Base-by-base conservation (phyloP, 331 rosid species). In the Quercus phellos region DNA sequence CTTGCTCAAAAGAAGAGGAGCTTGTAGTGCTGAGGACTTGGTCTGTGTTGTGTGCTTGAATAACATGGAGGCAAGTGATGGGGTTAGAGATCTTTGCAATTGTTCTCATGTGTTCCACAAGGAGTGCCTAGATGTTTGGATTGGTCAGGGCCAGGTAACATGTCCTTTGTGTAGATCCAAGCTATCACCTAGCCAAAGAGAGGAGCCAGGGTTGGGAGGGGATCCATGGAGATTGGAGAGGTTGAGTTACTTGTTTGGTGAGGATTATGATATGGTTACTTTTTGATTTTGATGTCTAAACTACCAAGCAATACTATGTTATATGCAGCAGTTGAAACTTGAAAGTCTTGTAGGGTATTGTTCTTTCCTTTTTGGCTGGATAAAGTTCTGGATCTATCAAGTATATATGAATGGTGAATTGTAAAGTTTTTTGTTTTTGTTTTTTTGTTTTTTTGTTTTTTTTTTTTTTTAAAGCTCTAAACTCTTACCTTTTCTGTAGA, bases 151-250 rank as follows among this genome's bases (percentile, higher is more conserved):
- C 32, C 83, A 78, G 6, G 50, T 2, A 0, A 70, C 75, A 17
- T 81, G 88, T 12, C 85, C 87, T 74, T 69, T 84, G 3, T 84
- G 88, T 19, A 70, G 83, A 63, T 77, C 88, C 4, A 74, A 55
- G 68, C 64, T 84, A 0, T 46, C 74, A 26, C 55, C 79, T 4
- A 9, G 13, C 55, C 19, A 4, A 11, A 4, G 10, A 42, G 11
- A 5, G 50, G 32, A 21, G 17, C 19, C 21, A 21, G 5, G 1
- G 4, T 4, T 19, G 30, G 66, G 71, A 75, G 43, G 6, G 0
- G 81, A 83, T 76, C 76, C 76, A 56, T 79, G 87, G 87, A 70
- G 84, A 46, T 11, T 27, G 29, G 77, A 80, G 71, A 68, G 79
- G 79, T 76, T 77, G 82, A 11, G 22, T 26, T 60, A 55, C 80